Conservation (phyloP, 2,329 filamentous ascomycete genomes). For the Pseudogymnoascus verrucosus region DNA sequence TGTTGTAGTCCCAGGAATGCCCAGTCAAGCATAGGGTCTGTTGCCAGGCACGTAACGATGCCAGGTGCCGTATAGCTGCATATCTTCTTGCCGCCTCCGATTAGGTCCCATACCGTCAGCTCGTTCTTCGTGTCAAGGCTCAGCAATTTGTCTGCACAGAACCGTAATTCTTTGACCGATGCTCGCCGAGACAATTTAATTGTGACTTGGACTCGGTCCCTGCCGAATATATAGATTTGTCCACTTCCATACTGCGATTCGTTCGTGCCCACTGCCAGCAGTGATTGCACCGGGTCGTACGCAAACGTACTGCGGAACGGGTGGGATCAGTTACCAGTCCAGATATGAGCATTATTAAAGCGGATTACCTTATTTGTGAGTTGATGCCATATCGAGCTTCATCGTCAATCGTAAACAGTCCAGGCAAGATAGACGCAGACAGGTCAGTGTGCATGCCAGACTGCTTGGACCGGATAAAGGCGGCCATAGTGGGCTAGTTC, state of each 20-base stretch:
- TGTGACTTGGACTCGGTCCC: constrained; percentile 68
- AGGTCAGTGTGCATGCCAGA: constrained; percentile 87
- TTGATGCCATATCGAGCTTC: constrained; percentile 76
- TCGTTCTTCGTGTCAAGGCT: constrained; percentile 83
- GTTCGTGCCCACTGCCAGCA: constrained; percentile 84
- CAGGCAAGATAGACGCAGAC: constrained; percentile 69
- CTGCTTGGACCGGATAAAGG: constrained; percentile 87
- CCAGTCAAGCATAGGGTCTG: constrained; percentile 90
- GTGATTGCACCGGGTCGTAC: constrained; percentile 89
- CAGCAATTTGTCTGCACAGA: constrained; percentile 78
- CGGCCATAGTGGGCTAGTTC: constrained; percentile 54
- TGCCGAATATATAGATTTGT: constrained; percentile 83
- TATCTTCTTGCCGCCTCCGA: constrained; percentile 54
- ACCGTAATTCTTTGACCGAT: constrained; percentile 71
- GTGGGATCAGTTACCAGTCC: constrained; percentile 10
- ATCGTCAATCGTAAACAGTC: constrained; percentile 76
- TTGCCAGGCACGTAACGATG: constrained; percentile 63
- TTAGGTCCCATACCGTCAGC: constrained; percentile 70
- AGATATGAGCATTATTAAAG: constrained; percentile 9
- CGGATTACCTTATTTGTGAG: constrained; percentile 55
- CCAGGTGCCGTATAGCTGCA: constrained; percentile 70
- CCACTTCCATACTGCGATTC: constrained; percentile 80
- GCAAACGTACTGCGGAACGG: constrained; percentile 59
- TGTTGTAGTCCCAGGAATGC: constrained; percentile 75
- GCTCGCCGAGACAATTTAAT: constrained; percentile 63